Conservation (phyloP, 345 rosid species). For the Salix arbutifolia region DNA sequence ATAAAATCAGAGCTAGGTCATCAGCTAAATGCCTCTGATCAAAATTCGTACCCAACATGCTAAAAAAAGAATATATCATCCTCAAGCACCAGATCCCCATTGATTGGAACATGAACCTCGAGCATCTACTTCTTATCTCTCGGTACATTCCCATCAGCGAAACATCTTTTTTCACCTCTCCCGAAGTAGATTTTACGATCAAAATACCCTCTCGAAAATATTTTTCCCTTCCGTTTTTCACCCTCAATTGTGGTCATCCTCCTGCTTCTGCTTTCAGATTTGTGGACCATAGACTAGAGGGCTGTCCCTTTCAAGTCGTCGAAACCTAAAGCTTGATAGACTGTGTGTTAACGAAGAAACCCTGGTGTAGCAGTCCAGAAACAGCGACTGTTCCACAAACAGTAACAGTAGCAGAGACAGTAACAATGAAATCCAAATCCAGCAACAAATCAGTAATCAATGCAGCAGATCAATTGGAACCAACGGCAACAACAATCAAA, state of each 20-base stretch:
- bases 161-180: not conserved
- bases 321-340: not conserved
- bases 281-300: not conserved
- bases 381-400: too few relatives aligned
- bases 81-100: not conserved
- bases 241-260: conserved; percentile 9
- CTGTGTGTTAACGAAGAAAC: not conserved
- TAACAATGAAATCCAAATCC: too few relatives aligned
- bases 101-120: not conserved
- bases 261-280: not conserved
- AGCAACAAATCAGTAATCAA: too few relatives aligned
- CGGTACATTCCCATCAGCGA: conserved; percentile 1
- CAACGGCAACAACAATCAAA: too few relatives aligned
- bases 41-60: conserved; percentile 9
- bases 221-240: not conserved
- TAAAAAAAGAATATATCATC: not conserved
- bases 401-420: too few relatives aligned
- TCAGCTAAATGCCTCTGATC: not conserved
- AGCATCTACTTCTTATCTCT: conserved; percentile 27
- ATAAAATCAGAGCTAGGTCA: not conserved
- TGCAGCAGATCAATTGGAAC: too few relatives aligned
- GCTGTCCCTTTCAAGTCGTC: not conserved
- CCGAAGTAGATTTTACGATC: conserved; percentile 8
- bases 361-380: too few relatives aligned
- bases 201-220: not conserved